Conservation (phyloP, 495 filamentous ascomycete species). For the Neurospora discreta region DNA sequence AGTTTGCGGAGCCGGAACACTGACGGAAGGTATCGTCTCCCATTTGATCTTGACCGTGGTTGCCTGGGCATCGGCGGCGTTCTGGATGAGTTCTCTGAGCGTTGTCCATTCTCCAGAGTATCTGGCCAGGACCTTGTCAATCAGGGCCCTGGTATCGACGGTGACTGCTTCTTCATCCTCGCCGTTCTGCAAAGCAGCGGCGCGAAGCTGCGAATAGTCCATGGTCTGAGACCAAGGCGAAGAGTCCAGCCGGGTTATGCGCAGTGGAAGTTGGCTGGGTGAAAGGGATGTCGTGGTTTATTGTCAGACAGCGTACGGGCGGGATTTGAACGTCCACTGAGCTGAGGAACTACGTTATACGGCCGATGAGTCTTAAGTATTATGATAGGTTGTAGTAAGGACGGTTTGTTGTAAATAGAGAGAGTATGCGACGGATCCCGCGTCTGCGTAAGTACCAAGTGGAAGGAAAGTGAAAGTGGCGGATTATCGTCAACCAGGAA, state of each 20-base stretch:
- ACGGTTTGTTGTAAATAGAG: neutral
- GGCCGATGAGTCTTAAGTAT: neutral
- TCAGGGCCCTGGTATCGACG: constrained; percentile 90
- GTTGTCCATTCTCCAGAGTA: constrained; percentile 90
- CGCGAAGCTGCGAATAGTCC: constrained; percentile 74
- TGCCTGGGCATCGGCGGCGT: constrained; percentile 90
- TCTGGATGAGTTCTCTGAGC: constrained; percentile 90
- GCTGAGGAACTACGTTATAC: neutral
- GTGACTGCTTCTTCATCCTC: constrained; percentile 96
- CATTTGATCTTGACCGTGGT: constrained; percentile 82
- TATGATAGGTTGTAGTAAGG: neutral
- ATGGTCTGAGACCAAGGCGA: constrained; percentile 22
- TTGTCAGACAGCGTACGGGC: neutral
- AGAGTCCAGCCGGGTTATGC: neutral
- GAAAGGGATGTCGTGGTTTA: neutral
- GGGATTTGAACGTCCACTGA: neutral
- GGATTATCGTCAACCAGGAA: neutral
- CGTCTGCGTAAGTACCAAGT: neutral
- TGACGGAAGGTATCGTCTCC: constrained; percentile 74
- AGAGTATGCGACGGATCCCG: neutral
- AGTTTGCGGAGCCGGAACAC: constrained; percentile 56
- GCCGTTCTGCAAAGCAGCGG: constrained; percentile 73
- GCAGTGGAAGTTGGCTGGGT: neutral
- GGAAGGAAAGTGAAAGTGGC: neutral
- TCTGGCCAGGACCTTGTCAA: constrained; percentile 91